These are phyloP conservation scores for Claviceps spartinae DNA, from an alignment of 2,329 filamentous ascomycete genomes.

Conservation along the genomic window DNA sequence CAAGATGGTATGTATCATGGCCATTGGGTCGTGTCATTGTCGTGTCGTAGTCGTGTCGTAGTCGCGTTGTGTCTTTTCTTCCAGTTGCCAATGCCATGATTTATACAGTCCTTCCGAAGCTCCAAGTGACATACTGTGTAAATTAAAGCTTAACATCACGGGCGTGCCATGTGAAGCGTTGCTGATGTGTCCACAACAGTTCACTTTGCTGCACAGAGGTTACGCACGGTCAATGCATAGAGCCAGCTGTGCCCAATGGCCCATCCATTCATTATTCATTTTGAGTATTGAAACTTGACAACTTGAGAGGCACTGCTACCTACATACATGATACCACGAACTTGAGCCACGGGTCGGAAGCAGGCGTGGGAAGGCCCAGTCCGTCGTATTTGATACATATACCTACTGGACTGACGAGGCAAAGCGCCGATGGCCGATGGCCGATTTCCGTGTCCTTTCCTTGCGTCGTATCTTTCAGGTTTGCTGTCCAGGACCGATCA, in stretches of 20 bases:
- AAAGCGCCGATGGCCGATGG: too few species aligned
- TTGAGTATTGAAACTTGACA: too few species aligned
- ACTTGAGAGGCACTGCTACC: neutral
- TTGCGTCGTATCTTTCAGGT: neutral
- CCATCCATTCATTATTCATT: too few species aligned
- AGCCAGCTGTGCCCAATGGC: neutral
- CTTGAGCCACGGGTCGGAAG: too few species aligned
- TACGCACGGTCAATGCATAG: neutral
- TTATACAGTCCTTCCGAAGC: too few species aligned
- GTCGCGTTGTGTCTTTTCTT: neutral
- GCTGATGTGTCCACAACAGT: neutral
- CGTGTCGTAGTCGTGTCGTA: neutral
- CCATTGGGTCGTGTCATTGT: neutral
- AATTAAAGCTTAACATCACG: neutral
- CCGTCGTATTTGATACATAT: too few species aligned
- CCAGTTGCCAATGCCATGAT: too few species aligned
- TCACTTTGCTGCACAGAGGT: neutral
- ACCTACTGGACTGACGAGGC: too few species aligned
- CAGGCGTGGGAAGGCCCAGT: too few species aligned
- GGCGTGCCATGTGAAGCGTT: neutral
- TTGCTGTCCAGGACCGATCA: neutral
- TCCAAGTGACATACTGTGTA: neutral
- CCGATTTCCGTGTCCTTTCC: neutral
- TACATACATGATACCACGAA: neutral
- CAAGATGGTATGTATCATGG: neutral